A percentile compares a stretch with the other conserved stretches of the same genome.
phyloP scores from a whole-genome alignment of 208 protist species.

The Acanthamoeba lenticulata region DNA sequence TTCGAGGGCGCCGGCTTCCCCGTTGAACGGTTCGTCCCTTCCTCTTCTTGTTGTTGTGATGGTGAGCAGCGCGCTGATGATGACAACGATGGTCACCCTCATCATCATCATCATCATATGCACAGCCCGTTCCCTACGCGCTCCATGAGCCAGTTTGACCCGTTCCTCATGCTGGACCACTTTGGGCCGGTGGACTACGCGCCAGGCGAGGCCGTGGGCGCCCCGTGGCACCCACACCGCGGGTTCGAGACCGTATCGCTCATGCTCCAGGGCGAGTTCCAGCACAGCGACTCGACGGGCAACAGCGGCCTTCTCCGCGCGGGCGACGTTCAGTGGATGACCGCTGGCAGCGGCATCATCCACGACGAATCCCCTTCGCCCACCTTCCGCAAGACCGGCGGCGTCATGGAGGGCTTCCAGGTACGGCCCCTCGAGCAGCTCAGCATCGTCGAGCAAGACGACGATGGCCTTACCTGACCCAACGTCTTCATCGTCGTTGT shows the following conservation, averaged over 20 bases:
- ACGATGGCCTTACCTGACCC: background rate
- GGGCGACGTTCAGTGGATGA: slow-evolving; percentile 94
- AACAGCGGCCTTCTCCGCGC: slow-evolving; percentile 86
- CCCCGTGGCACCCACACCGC: slow-evolving; percentile 90
- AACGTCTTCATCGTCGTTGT: background rate
- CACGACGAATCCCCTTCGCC: slow-evolving; percentile 90
- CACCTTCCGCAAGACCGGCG: slow-evolving; percentile 73
- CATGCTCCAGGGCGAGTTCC: slow-evolving; percentile 86
- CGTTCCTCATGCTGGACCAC: slow-evolving; percentile 81
- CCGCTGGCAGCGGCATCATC: slow-evolving; percentile 91
- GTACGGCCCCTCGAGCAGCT: background rate
- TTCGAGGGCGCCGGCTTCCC: slow-evolving; percentile 52
- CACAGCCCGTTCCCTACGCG: background rate
- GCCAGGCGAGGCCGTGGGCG: slow-evolving; percentile 80
- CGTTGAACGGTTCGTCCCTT: slow-evolving; percentile 3
- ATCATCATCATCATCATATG: background rate
- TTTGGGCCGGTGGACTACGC: slow-evolving; percentile 68
- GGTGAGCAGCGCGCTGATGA: too few relatives aligned
- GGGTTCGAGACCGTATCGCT: slow-evolving; percentile 92
- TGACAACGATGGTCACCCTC: background rate
- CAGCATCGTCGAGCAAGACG: background rate
- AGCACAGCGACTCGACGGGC: slow-evolving; percentile 89
- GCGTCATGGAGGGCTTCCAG: slow-evolving; percentile 74
- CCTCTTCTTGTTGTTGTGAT: background rate
- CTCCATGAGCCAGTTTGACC: slow-evolving; percentile 64